Base-by-base conservation (phyloP, 1,139 yeast genomes). In the Yamadazyma atlantica region DNA sequence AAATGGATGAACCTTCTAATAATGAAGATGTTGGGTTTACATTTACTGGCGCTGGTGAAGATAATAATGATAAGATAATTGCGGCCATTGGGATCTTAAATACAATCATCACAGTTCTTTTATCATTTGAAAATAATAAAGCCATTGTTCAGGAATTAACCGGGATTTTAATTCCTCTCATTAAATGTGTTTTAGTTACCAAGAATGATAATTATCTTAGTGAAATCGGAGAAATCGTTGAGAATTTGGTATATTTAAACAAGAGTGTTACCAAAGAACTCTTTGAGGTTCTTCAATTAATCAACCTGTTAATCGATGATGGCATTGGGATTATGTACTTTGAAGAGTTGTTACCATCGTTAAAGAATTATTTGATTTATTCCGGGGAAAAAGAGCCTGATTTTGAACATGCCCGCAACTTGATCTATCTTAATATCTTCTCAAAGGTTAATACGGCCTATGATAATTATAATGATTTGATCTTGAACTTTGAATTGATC, bases 51-150 rank as follows among this genome's bases (percentile, higher is more conserved):
- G 66, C 25, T 26, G 4, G 12, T 15, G 72, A 64, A 33, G 72
- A 64, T 29, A 66, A 62, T 13, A 61, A 58, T 45, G 96, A 88
- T 46, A 92, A 90, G 60, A 81, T 85, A 23, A 81, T 86, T 75
- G 90, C 96, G 1, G 96, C 95, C 0, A 64, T 86, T 34, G 97
- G 97, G 24, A 75, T 89, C 22, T 67, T 92, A 49, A 88, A 85
- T 51, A 90, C 97, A 2, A 79, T 90, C 69, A 82, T 88, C 35
- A 88, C 96, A 1, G 84, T 92, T n/a, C 64, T 92, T 36, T 62
- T 89, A 42, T 85, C 95, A 10, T 82, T 92, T 59, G 97, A 92
- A 58, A 85, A 84, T 54, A 82, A 95, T 2, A 69, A 69, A 17
- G 88, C 80, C 19, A 74, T 86, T 12, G 68, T 90, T 32, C 62